Evolutionary conservation across 768 basidiomycete species (phyloP).

Genomic region (Tulasnella sp.): DNA sequence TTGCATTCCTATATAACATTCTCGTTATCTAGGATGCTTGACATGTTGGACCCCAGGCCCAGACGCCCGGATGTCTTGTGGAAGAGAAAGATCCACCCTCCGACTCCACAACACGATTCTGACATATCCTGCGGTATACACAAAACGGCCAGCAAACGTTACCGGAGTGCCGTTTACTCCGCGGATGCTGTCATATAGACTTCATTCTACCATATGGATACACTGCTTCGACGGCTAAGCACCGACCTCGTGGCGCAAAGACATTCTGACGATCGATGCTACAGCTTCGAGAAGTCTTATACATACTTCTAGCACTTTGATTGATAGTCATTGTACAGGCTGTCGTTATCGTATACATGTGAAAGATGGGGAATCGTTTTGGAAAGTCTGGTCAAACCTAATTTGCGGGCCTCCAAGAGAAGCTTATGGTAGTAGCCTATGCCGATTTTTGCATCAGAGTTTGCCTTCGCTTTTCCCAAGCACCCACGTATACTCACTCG

Average conservation of each 20-base stretch:
- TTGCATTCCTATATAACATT: no score
- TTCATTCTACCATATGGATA: background rate
- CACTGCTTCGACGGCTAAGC: background rate
- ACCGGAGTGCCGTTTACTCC: background rate
- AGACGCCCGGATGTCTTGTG: no score
- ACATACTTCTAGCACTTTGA: background rate
- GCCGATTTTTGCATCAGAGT: background rate
- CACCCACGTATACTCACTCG: constrained; percentile 4
- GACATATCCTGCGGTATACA: no score
- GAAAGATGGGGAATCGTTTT: background rate
- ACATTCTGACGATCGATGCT: background rate
- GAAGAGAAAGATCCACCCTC: no score
- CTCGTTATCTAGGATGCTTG: no score
- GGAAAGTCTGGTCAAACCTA: background rate
- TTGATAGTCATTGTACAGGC: background rate
- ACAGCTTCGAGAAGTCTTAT: background rate
- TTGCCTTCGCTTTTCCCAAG: background rate
- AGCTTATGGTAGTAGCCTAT: constrained; percentile 5
- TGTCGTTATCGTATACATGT: background rate
- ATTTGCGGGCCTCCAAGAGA: background rate
- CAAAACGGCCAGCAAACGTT: no score
- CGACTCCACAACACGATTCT: no score
- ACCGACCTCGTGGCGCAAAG: background rate
- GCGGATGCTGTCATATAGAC: background rate
- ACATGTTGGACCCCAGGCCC: no score